Base-by-base conservation (phyloP, 176 grass and related monocot species). In the maize (Zea mays) region DNA sequence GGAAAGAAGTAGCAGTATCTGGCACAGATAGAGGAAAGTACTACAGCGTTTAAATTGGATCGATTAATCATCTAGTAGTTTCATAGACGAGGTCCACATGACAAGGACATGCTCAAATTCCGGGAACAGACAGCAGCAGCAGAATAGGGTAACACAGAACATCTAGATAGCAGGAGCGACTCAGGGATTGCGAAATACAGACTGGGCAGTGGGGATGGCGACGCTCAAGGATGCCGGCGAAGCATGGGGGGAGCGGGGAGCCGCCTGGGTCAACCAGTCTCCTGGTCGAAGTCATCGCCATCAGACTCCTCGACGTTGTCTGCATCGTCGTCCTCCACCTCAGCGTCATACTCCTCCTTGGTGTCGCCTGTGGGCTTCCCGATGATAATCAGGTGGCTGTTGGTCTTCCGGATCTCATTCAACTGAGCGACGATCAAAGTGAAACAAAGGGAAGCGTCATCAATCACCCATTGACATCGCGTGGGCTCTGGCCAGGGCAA, bases 251-350 rank as follows among this genome's bases (percentile, higher is more conserved):
- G 27, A 27, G 27, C 27, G 27, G 27, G 67, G 15, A 15, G 52
- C 6, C 46, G 45, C 13, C n/a, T 57, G 37, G 33, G 74, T 99
- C 87, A 95, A 69, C 92, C 88, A 47, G 87, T 90, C 71, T 95
- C 92, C 62, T 99, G 90, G 54, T 99, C 92, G 72, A 95, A 99
- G 50, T 95, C 96, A 36, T 95, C 96, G n/a, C 85, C 96, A 47
- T 99, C 96, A 0, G 92, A 95, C 59, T 95, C 96, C 42, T 94
- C 96, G 5, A 90, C 88, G 49, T 95, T 91, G 62, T 99, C 92
- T 2, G 79, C 92, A 12, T 95, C 92, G 41, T 99, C 96, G 27
- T 99, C 92, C 67, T 99, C 96, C 17, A 79, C 87, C 54, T 88
- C 92, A 13, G 90, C 87, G 54, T 95, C 90, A 47, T 87, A 73